Evolutionary conservation across 768 basidiomycete genomes (phyloP), one percentile per base, ranked within the genome.

Genomic region (Ramaria sp.): DNA sequence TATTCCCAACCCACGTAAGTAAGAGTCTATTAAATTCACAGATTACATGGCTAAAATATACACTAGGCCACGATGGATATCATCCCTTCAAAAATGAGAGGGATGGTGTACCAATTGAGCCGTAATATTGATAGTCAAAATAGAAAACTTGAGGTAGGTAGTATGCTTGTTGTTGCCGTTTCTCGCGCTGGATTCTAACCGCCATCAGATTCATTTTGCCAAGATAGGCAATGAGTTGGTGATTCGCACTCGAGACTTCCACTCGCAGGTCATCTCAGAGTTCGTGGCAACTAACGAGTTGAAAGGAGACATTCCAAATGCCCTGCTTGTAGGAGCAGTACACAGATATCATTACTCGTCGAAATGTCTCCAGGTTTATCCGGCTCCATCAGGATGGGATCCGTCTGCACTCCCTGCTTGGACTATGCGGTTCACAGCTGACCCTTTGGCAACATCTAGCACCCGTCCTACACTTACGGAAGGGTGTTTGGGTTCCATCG

Each of bases 101-200:
- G 68, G 3, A 66, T 69, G 67, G 63, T 68, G 10, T 74, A 63
- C 58, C 61, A 61, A n/a, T 65, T 66, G 16, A 60, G 64, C 24
- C 39, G 34, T 12, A 22, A 51, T 20, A 58, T 69, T 30, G 56
- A 22, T 6, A 48, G 52, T 18, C 61, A 56, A n/a, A n/a, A n/a
- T n/a, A n/a, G n/a, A n/a, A n/a, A n/a, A 3, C 8, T 47, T 54
- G 55, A 63, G 61, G 65, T 70, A 47, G 9, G 34, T 8, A 38
- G 22, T n/a, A 50, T 32, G 5, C 30, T 5, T 32, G 30, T 32
- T 32, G 30, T 7, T 28, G 7, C 42, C 43, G 20, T 36, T n/a
- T 39, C 13, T 28, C 34, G 9, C 47, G n/a, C n/a, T 54, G 20
- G 52, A 36, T 42, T 48, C 56, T 54, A 54, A 49, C 15, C 27